Base-by-base conservation (phyloP, 805 yeast genomes). In the Jamesozyma spencerorum region DNA sequence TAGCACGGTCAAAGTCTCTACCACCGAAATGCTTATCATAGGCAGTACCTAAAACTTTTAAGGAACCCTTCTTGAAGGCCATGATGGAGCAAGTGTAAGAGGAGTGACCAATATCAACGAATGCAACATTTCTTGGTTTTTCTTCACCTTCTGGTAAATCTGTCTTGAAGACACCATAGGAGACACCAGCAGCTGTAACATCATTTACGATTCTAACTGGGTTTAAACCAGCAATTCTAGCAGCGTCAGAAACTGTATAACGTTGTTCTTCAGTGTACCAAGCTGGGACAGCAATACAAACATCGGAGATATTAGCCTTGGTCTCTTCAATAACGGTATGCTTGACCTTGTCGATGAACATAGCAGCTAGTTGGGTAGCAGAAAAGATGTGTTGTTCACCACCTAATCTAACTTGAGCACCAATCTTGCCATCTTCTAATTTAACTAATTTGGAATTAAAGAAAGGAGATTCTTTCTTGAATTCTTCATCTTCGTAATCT, bases 181-280 rank as follows among this genome's bases (percentile, higher is more conserved):
- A 94, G 50, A 92, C 95, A 57, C 97, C 97, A 47, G 98, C 98
- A 46, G 98, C 97, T 43, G 97, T 88, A 51, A 85, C 81, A 65
- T 92, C 99, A 66, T 92, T 92, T 55, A 92, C 95, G 49, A 92
- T 79, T 77, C 98, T 85, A 45, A 92, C 97, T 46, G 98, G 97
- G 79, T 92, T 92, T 61, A 92, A 75, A 49, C 95, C 95, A 45
- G 98, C 97, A 63, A 92, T 84, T 63, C 74, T 77, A 59, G 95
- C 90, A 43, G 98, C 96, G 63, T 92, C 97, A 46, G 86, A 74
- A 51, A 92, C 81, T 48, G 96, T 95, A 58, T 95, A 86, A 70
- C 98, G 88, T 72, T 92, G 97, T 59, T 75, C 79, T 66, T 92
- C 97, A 42, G 94, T 77, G 76, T 85, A 92, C 97, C 97, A 92